Evolutionary conservation across 106 monocot species (phyloP), one percentile per base, ranked within the genome.

Genomic region (Agapanthus africanus): DNA sequence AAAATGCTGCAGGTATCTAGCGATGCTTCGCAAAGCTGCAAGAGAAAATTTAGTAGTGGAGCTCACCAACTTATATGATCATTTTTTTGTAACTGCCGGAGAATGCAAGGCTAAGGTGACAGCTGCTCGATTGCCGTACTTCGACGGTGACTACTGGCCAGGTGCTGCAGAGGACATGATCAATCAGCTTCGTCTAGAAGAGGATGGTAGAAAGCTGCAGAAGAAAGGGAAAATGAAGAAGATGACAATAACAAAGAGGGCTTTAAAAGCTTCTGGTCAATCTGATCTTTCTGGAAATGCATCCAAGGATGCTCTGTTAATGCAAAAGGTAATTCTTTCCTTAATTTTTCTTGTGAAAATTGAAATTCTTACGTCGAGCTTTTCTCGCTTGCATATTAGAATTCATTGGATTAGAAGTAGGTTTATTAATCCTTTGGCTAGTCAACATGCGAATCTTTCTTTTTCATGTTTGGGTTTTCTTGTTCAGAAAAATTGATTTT

Each of bases 81-180:
- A 95, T 72, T 95, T 95, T 63, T 95, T 95, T 66, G 54, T 76
- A 11, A 74, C 70, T 25, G 27, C 34, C 36, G 85, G 83, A 44
- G 95, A 95, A 80, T 83, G 81, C 74, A 95, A 88, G 69, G 88
- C 91, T 22, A 95, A 82, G 62, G 82, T 95, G 63, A 91, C 95
- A 63, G 95, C 95, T 65, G 79, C 95, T 54, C 82, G 95, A 7
- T 66, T 95, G 79, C 95, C 95, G 28, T 95, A 95, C 57, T 95
- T 95, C 72, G 95, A 95, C 77, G 95, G 95, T 60, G 95, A 95
- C 34, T 95, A 95, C 69, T 95, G 95, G 95, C 95, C 95, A 22
- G 95, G 95, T 56, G 95, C 95, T 44, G 95, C 95, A 18, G 95
- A 95, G 69, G 95, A 95, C 61, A 91, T 91, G 85, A 95, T 95